A percentile compares a stretch with the other conserved stretches of the same genome.
Evolutionary conservation across 208 protist genomes (phyloP).

Genomic region (Naegleria lovaniensis): DNA sequence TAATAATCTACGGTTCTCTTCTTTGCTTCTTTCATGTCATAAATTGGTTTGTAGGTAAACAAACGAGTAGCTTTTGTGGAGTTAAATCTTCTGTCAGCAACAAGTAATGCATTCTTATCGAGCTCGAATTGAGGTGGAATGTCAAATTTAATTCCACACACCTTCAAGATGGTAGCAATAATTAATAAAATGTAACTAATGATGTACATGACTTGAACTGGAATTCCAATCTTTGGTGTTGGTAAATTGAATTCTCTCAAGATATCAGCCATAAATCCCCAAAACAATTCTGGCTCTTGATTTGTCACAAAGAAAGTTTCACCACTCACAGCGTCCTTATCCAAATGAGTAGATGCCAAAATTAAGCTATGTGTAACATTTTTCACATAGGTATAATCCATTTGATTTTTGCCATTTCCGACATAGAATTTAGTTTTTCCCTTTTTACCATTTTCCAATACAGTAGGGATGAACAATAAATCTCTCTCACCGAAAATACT

Average conservation of each 20-base stretch:
- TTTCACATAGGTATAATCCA: constrained; percentile 40
- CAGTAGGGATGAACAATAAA: constrained; percentile 23
- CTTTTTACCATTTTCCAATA: constrained; percentile 20
- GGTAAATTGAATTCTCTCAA: not conserved
- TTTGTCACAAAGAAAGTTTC: constrained; percentile 42
- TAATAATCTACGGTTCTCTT: constrained; percentile 10
- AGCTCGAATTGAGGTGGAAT: constrained; percentile 22
- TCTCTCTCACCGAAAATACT: constrained; percentile 39
- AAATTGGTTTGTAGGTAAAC: constrained; percentile 32
- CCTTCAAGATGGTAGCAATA: not conserved
- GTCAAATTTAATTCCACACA: not conserved
- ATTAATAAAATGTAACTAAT: constrained; percentile 27
- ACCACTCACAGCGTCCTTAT: not conserved
- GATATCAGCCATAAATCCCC: constrained; percentile 35
- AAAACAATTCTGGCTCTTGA: constrained; percentile 38
- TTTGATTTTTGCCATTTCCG: constrained; percentile 37
- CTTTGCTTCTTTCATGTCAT: constrained; percentile 4
- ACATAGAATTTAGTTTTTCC: constrained; percentile 30
- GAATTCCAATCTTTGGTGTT: constrained; percentile 24
- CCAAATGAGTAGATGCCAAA: constrained; percentile 28
- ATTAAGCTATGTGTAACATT: constrained; percentile 36
- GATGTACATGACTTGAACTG: constrained; percentile 29
- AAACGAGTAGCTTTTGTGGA: constrained; percentile 28
- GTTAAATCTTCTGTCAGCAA: constrained; percentile 34
- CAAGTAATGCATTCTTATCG: not conserved